phyloP scores from a whole-genome alignment of 108 stramenopile genomes.

The Discostella pseudostelligera region DNA sequence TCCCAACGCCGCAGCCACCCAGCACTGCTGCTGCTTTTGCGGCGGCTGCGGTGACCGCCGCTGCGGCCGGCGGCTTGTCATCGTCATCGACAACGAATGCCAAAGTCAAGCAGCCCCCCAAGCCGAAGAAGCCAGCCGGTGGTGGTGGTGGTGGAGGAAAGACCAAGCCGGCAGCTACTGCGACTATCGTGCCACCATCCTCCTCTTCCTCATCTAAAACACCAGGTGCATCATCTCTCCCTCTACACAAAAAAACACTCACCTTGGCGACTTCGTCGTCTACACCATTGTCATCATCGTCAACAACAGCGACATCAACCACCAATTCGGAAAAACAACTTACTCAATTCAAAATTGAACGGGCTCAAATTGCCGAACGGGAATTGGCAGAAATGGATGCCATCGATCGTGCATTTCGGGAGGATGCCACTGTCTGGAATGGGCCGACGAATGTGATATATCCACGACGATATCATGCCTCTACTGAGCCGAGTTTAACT shows the following conservation, averaged over 20 bases:
- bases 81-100: background rate
- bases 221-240: background rate
- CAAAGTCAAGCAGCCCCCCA: background rate
- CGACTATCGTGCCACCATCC: background rate
- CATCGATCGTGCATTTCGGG: slow-evolving; percentile 20
- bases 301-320: background rate
- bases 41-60: background rate
- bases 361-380: slow-evolving; percentile 13
- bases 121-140: background rate
- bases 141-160: background rate
- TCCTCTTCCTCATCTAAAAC: background rate
- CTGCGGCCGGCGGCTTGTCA: too few species aligned
- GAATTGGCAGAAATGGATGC: slow-evolving; percentile 28
- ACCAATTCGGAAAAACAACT: background rate
- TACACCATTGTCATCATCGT: background rate
- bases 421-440: slow-evolving; percentile 18
- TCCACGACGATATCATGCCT: slow-evolving; percentile 10
- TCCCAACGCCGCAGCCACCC: background rate
- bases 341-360: slow-evolving; percentile 6
- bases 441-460: slow-evolving; percentile 3
- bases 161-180: background rate
- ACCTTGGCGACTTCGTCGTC: too few species aligned
- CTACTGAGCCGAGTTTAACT: background rate
- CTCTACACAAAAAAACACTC: background rate
- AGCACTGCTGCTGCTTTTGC: background rate